A percentile compares a stretch with the other conserved stretches of the same genome.
Conservation (phyloP, 139 green algal genomes). For the Desmodesmus armatus region DNA sequence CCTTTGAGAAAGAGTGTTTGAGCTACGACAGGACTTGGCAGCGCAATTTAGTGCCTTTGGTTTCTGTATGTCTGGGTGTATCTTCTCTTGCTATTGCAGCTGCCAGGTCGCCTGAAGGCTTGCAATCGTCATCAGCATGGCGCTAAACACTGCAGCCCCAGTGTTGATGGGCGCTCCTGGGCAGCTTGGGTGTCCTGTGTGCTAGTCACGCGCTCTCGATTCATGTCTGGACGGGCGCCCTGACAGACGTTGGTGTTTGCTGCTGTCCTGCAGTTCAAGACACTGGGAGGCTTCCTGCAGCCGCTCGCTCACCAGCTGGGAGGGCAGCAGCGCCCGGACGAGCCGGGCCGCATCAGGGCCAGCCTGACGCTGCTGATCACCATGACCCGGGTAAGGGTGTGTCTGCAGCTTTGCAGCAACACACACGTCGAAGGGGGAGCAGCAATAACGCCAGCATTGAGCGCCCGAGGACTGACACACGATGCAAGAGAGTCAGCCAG, state of each 20-base stretch:
- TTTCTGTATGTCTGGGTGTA: too few relatives aligned
- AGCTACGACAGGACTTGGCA: not conserved
- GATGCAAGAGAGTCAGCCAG: too few relatives aligned
- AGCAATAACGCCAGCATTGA: too few relatives aligned
- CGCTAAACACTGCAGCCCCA: not conserved
- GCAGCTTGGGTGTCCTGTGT: not conserved
- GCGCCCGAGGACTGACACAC: too few relatives aligned
- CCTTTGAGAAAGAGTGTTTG: not conserved
- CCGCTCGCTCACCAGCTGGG: slow-evolving; percentile 15
- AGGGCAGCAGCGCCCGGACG: not conserved
- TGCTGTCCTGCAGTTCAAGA: slow-evolving; percentile 31
- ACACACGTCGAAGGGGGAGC: too few relatives aligned
- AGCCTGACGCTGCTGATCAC: slow-evolving; percentile 33
- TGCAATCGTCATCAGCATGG: not conserved
- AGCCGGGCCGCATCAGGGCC: not conserved
- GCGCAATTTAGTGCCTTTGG: too few relatives aligned
- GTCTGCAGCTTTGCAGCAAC: too few relatives aligned
- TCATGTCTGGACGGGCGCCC: not conserved
- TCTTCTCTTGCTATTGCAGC: not conserved
- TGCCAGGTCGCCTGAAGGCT: not conserved
- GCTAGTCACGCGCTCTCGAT: not conserved
- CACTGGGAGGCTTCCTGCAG: slow-evolving; percentile 35
- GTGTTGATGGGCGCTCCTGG: not conserved
- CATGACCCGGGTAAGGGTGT: slow-evolving; percentile 11
- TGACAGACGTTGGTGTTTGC: not conserved